Conservation (phyloP, 805 yeast genomes). For the Priceomyces melissophilus region DNA sequence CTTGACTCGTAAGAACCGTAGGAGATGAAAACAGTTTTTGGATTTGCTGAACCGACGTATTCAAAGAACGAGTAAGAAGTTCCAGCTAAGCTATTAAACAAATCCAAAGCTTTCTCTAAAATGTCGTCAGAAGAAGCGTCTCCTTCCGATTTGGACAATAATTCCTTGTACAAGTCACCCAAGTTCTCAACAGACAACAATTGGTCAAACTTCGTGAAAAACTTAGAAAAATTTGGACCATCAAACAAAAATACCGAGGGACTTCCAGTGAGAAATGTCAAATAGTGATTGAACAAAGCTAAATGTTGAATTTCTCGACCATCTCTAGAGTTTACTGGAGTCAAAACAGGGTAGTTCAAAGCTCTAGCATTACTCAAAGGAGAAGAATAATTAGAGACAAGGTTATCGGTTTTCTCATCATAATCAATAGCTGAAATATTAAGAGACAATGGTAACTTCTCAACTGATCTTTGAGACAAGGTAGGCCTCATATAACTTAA, state of each 20-base stretch:
- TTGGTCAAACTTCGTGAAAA: slow-evolving; percentile 44
- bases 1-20: slow-evolving; percentile 70
- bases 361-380: slow-evolving; percentile 61
- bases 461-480: slow-evolving; percentile 35
- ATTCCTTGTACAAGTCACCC: slow-evolving; percentile 33
- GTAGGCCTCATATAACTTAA: slow-evolving; percentile 65
- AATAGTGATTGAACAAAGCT: slow-evolving; percentile 59
- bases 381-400: slow-evolving; percentile 61
- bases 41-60: slow-evolving; percentile 58
- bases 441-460: slow-evolving; percentile 56
- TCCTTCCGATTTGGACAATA: slow-evolving; percentile 25
- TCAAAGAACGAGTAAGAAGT: slow-evolving; percentile 60
- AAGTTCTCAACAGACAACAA: slow-evolving; percentile 43
- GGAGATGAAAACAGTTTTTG: slow-evolving; percentile 77
- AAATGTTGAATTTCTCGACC: slow-evolving; percentile 63
- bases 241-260: slow-evolving; percentile 77
- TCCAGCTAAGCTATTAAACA: slow-evolving; percentile 54
- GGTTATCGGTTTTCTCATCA: slow-evolving; percentile 47
- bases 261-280: slow-evolving; percentile 46
- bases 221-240: slow-evolving; percentile 63
- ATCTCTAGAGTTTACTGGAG: slow-evolving; percentile 52
- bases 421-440: slow-evolving; percentile 77
- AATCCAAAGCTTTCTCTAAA: slow-evolving; percentile 43
- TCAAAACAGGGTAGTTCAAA: slow-evolving; percentile 63
- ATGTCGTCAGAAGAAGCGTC: slow-evolving; percentile 33